A percentile compares a stretch with the other conserved stretches of the same genome.
phyloP scores from a whole-genome alignment of 2,329 filamentous ascomycete species.

The Aspergillus tamarii region DNA sequence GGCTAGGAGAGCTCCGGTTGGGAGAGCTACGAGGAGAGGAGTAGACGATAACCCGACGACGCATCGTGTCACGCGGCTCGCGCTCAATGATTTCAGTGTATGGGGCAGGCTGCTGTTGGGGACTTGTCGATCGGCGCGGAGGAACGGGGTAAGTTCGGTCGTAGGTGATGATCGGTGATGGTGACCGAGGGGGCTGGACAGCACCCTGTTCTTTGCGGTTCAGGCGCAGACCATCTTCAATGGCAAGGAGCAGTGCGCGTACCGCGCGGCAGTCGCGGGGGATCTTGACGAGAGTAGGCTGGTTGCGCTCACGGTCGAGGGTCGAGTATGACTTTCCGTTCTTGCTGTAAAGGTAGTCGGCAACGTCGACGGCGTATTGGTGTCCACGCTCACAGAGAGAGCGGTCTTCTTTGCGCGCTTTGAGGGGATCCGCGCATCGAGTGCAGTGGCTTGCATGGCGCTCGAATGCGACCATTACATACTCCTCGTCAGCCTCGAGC shows the following conservation, averaged over 20 bases:
- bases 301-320: constrained; percentile 44
- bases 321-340: constrained; percentile 45
- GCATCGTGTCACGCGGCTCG: constrained; percentile 27
- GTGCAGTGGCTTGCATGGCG: constrained; percentile 40
- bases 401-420: constrained; percentile 26
- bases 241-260: constrained; percentile 44
- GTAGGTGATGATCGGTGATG: constrained; percentile 35
- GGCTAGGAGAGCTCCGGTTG: constrained; percentile 39
- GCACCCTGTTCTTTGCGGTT: constrained; percentile 20
- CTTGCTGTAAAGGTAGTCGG: constrained; percentile 41
- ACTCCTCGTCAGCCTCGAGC: constrained; percentile 39
- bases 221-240: constrained; percentile 45
- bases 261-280: constrained; percentile 41
- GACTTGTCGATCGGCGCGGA: constrained; percentile 27
- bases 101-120: constrained; percentile 15
- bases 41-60: constrained; percentile 40
- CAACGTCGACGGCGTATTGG: constrained; percentile 37
- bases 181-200: constrained; percentile 20
- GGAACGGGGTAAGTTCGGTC: constrained; percentile 36
- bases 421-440: constrained; percentile 35
- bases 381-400: constrained; percentile 41
- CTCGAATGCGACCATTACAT: constrained; percentile 42
- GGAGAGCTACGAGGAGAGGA: constrained; percentile 37
- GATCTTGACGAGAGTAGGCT: constrained; percentile 46
- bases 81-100: constrained; percentile 35